Percentiles rank a stretch among this genome's conserved stretches.
phyloP scores from a whole-genome alignment of 768 basidiomycete genomes.

The Pholiota molesta region DNA sequence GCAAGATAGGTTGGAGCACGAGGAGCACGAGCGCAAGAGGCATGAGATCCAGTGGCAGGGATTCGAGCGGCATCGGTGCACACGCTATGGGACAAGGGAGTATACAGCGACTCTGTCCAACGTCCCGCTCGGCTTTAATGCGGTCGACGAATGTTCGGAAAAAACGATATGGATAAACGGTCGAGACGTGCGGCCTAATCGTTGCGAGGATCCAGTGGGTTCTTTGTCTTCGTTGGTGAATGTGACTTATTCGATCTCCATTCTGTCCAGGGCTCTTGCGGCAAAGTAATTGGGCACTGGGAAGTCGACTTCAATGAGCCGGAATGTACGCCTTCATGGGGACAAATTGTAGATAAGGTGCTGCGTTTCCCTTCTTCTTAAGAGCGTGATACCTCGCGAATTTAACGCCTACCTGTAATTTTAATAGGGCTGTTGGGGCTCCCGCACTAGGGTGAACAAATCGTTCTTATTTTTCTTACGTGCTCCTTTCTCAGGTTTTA shows the following conservation, averaged over 20 bases:
- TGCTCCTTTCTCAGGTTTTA: not conserved
- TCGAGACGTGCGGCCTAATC: slow-evolving; percentile 10
- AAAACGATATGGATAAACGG: slow-evolving; percentile 19
- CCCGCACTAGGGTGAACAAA: not conserved
- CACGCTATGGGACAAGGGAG: slow-evolving; percentile 22
- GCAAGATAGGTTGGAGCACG: slow-evolving; percentile 1
- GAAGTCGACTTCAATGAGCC: slow-evolving; percentile 18
- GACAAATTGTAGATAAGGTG: slow-evolving; percentile 17
- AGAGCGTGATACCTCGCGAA: no score
- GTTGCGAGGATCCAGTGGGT: slow-evolving; percentile 17
- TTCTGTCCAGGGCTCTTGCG: slow-evolving; percentile 15
- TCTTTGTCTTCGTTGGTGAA: not conserved
- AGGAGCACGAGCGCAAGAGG: slow-evolving; percentile 12
- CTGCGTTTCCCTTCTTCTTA: not conserved
- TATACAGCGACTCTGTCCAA: slow-evolving; percentile 19
- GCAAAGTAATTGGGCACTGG: slow-evolving; percentile 21
- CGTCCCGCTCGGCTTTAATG: slow-evolving; percentile 18
- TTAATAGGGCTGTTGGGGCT: not conserved
- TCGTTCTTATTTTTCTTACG: not conserved
- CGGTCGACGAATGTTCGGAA: slow-evolving; percentile 16
- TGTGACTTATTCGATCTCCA: not conserved
- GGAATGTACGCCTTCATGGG: slow-evolving; percentile 18
- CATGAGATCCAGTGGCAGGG: slow-evolving; percentile 15
- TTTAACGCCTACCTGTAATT: not conserved
- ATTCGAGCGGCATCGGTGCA: slow-evolving; percentile 7